A percentile compares a stretch with the other conserved stretches of the same genome.
Evolutionary conservation across 2,329 filamentous ascomycete genomes (phyloP).

Genomic region (Xylariaceae sp.): DNA sequence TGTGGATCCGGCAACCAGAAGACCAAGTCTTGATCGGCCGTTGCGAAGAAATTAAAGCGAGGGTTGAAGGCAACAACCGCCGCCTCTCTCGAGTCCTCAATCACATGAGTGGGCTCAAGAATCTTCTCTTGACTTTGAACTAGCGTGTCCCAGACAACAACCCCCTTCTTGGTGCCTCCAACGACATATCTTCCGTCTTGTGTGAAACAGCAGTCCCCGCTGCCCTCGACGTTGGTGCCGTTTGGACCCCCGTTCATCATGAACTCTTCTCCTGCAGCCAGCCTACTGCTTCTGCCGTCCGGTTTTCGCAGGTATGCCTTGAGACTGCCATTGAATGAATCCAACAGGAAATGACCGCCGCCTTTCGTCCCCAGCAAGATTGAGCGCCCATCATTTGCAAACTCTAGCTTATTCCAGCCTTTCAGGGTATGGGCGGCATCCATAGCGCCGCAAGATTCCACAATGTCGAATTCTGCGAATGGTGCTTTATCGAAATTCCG

Average conservation of each 20-base stretch:
- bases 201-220: constrained; percentile 83
- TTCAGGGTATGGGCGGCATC: constrained; percentile 61
- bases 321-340: constrained; percentile 83
- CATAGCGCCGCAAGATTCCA: constrained; percentile 54
- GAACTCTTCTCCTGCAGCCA: constrained; percentile 55
- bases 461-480: constrained; percentile 82
- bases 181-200: constrained; percentile 89
- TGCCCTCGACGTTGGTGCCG: constrained; percentile 55
- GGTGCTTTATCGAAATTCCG: constrained; percentile 93
- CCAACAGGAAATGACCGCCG: constrained; percentile 86
- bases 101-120: constrained; percentile 63
- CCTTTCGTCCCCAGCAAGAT: constrained; percentile 84
- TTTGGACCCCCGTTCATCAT: constrained; percentile 46
- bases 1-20: constrained; percentile 77
- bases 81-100: constrained; percentile 68
- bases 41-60: constrained; percentile 87
- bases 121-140: constrained; percentile 57
- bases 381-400: constrained; percentile 92
- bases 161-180: constrained; percentile 73
- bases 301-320: constrained; percentile 71
- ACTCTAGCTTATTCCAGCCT: constrained; percentile 90
- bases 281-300: constrained; percentile 53
- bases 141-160: constrained; percentile 85
- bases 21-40: constrained; percentile 80
- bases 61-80: constrained; percentile 87